Base-by-base conservation (phyloP, 2,329 filamentous ascomycete genomes). In the Aspergillus costaricaensis region DNA sequence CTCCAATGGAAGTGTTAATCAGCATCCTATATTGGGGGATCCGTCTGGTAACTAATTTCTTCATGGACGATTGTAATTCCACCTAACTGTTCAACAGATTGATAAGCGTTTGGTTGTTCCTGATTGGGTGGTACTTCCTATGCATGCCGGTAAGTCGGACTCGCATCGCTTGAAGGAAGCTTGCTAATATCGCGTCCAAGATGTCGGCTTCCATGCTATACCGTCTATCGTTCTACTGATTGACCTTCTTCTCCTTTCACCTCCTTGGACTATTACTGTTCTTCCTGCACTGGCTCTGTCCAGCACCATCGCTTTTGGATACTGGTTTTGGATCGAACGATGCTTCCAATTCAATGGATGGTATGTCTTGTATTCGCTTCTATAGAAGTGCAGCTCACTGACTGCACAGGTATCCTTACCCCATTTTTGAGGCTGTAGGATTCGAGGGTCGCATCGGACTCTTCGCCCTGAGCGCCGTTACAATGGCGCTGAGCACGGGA, bases 371-470 rank as follows among this genome's bases (percentile, higher is more conserved):
- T 25, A 21, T 4, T 17, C 7, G 5, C 12, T 5, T 8, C 5
- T 30, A 8, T 17, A 1, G 10, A 12, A 9, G 10, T 10, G 14
- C 1, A n/a, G 32, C 27, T 39, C 7, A 57, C 59, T 65, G 23
- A 68, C 54, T 25, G 21, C 21, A 75, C 67, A 90, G 88, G 81
- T 96, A 96, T 68, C 92, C 92, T 0, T 96, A 97, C 74, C 92
- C 93, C 1, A 83, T 96, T 25, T 94, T 97, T 65, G 87, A 82
- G 8, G 73, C 90, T 48, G 78, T 96, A 44, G 83, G 81, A 53
- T 89, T 86, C 0, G 72, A 79, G 52, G 88, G 92, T 70, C 85
- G 93, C 19, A 79, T 87, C 8, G 77, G 85, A 0, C 79, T 96
- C 9, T 96, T 96, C 67, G 82, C 81, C 0, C 78, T 85, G 17